These are phyloP conservation scores for Debaryomyces castellii DNA, from an alignment of 805 yeast genomes.

Conservation along the genomic window DNA sequence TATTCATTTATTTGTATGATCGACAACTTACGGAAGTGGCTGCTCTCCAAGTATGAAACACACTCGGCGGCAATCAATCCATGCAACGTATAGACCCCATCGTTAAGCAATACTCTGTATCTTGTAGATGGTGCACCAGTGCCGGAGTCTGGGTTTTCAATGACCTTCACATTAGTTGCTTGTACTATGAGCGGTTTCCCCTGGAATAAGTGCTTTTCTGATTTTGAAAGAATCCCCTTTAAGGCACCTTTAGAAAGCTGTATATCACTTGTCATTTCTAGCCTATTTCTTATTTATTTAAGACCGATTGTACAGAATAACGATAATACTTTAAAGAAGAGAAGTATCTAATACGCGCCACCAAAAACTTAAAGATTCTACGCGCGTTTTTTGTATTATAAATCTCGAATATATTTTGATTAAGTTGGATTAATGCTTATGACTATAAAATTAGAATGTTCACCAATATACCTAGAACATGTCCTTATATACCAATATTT, in stretches of 20 bases:
- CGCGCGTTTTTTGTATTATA: background rate
- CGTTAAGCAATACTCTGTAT: constrained; percentile 37
- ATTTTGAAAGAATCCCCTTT: constrained; percentile 24
- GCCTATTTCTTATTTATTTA: background rate
- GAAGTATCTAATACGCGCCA: constrained; percentile 7
- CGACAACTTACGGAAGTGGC: constrained; percentile 46
- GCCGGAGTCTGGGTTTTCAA: constrained; percentile 20
- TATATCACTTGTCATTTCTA: constrained; percentile 4
- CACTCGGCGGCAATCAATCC: constrained; percentile 42
- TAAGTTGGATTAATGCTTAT: background rate
- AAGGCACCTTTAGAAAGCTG: constrained; percentile 24
- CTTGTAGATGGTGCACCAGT: constrained; percentile 20
- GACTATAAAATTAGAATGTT: constrained; percentile 1
- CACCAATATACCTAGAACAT: background rate
- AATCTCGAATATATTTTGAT: background rate
- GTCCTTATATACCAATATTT: background rate
- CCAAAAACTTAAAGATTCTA: background rate
- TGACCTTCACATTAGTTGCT: constrained; percentile 33
- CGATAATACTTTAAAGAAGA: background rate
- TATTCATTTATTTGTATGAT: constrained; percentile 42
- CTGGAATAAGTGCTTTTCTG: constrained; percentile 18
- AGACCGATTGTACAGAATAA: background rate
- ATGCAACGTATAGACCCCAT: constrained; percentile 38
- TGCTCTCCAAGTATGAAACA: constrained; percentile 36
- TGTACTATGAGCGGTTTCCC: constrained; percentile 34